A percentile compares a stretch with the other conserved stretches of the same genome.
Evolutionary conservation across 2,329 filamentous ascomycete genomes (phyloP).

Genomic region (Claviceps sp.): DNA sequence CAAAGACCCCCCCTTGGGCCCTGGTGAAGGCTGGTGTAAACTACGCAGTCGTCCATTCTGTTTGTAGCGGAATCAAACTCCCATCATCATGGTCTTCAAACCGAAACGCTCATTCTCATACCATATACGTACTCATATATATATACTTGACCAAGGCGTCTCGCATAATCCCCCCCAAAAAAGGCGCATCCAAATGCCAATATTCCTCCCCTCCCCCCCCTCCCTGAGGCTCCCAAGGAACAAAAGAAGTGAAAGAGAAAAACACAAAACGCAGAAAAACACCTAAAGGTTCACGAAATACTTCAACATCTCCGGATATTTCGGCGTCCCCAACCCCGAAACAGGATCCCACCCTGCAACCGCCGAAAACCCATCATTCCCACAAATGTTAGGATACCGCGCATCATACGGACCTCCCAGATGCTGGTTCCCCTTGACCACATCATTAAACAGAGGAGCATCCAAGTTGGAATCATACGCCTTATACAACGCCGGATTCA

Average conservation of each 20-base stretch:
- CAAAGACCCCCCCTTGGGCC: too few relatives aligned
- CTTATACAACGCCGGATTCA: conserved; percentile 20
- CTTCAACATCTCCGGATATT: conserved; percentile 19
- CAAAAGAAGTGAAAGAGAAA: background rate
- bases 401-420: conserved; percentile 7
- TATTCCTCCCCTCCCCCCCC: background rate
- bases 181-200: background rate
- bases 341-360: conserved; percentile 11
- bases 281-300: conserved; percentile 22
- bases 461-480: conserved; percentile 1
- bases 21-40: too few relatives aligned
- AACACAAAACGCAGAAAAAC: background rate
- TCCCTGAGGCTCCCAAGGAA: too few relatives aligned
- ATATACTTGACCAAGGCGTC: background rate
- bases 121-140: background rate
- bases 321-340: conserved; percentile 10
- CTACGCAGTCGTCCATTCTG: too few relatives aligned
- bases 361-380: conserved; percentile 10
- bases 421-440: conserved; percentile 9
- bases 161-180: background rate
- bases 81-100: too few relatives aligned
- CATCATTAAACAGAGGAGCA: conserved; percentile 7
- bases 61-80: too few relatives aligned
- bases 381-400: conserved; percentile 7
- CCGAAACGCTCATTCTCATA: too few relatives aligned